Conservation (phyloP, 169 alveolate species). For the Plasmodium adleri region DNA sequence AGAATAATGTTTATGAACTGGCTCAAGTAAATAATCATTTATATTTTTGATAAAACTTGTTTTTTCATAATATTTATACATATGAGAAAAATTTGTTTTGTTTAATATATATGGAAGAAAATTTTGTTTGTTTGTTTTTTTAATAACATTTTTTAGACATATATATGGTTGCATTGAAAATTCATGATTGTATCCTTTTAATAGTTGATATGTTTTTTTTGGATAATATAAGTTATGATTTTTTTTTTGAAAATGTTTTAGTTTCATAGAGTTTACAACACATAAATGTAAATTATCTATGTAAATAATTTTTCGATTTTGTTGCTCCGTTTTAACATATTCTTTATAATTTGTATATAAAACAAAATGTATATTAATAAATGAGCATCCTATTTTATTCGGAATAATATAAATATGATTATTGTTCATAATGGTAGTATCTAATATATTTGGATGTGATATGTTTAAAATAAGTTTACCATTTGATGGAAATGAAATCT, state of each 20-base stretch:
- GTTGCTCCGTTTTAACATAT: background rate
- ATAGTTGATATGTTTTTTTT: slow-evolving; percentile 26
- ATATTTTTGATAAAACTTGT: slow-evolving; percentile 11
- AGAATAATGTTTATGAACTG: slow-evolving; percentile 22
- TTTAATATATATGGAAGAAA: background rate
- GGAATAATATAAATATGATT: slow-evolving; percentile 56
- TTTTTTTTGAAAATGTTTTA: slow-evolving; percentile 53
- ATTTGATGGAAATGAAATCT: slow-evolving; percentile 39
- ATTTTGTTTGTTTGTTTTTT: background rate
- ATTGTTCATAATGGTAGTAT: slow-evolving; percentile 14
- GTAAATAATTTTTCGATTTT: slow-evolving; percentile 8
- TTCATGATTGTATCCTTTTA: slow-evolving; percentile 5
- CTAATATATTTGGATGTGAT: slow-evolving; percentile 37
- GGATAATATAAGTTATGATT: slow-evolving; percentile 19
- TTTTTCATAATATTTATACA: slow-evolving; percentile 12
- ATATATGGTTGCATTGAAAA: slow-evolving; percentile 48
- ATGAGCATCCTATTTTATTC: slow-evolving; percentile 55
- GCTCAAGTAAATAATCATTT: slow-evolving; percentile 18
- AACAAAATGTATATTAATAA: slow-evolving; percentile 9
- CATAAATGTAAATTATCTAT: slow-evolving; percentile 21
- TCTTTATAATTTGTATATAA: slow-evolving; percentile 5
- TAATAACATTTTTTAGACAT: slow-evolving; percentile 24
- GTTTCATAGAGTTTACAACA: slow-evolving; percentile 12
- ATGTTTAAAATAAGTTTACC: slow-evolving; percentile 22
- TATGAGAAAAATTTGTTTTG: slow-evolving; percentile 15